These are phyloP conservation scores for Backusella circina DNA, from an alignment of 192 early-diverging fungal genomes.

Conservation along the genomic window DNA sequence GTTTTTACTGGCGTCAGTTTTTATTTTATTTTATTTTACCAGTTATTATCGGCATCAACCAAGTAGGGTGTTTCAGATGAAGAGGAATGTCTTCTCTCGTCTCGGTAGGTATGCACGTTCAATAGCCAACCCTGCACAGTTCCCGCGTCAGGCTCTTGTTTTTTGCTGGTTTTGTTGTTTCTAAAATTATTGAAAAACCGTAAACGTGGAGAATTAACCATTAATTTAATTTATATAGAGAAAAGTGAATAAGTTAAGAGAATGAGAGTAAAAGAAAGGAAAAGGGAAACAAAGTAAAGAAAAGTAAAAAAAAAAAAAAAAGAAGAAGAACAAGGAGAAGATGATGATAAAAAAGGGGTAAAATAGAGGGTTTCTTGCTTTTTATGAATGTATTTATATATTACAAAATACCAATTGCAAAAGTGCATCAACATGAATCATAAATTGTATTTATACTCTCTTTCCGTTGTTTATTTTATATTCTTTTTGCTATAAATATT, in stretches of 20 bases:
- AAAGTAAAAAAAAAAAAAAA: too few relatives aligned
- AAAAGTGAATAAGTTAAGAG: not conserved
- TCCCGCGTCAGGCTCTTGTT: not conserved
- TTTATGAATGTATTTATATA: not conserved
- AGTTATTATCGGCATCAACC: not conserved
- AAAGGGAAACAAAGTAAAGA: not conserved
- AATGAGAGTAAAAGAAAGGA: not conserved
- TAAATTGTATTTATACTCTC: not conserved
- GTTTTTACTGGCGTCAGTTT: not conserved
- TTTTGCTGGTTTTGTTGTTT: not conserved
- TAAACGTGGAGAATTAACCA: not conserved
- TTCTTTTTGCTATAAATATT: not conserved
- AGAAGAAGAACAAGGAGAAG: not conserved
- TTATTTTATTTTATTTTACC: not conserved
- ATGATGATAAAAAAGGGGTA: not conserved
- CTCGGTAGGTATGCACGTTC: conserved; percentile 9
- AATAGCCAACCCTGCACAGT: conserved; percentile 13
- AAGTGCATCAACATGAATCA: not conserved
- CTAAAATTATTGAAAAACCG: not conserved
- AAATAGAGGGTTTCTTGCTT: not conserved
- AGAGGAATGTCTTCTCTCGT: not conserved
- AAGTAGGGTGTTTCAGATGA: not conserved
- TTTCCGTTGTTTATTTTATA: not conserved
- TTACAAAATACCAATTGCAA: too few relatives aligned
- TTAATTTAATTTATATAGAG: not conserved